phyloP scores from a whole-genome alignment of 306 rosid genomes.

The Leucaena leucocephala region DNA sequence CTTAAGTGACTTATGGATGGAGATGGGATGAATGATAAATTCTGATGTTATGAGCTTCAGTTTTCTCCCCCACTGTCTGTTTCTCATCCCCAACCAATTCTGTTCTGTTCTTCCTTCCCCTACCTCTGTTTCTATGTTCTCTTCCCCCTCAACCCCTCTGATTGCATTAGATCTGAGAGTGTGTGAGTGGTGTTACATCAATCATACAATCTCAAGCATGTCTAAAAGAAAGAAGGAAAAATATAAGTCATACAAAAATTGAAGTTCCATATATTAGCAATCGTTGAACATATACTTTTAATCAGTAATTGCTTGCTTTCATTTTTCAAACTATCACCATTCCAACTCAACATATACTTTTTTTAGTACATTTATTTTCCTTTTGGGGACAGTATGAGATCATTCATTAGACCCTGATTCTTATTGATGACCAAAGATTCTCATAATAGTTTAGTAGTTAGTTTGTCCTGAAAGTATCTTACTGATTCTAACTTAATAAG shows the following conservation, averaged over 20 bases:
- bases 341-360: not conserved
- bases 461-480: not conserved
- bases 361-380: not conserved
- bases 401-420: not conserved
- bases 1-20: too few species aligned
- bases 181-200: not conserved
- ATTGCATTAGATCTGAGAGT: too few species aligned
- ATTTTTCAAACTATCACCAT: not conserved
- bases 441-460: not conserved
- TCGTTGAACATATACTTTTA: not conserved
- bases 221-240: not conserved
- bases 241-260: not conserved
- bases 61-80: too few species aligned
- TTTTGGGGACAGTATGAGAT: not conserved
- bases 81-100: too few species aligned
- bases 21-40: too few species aligned
- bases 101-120: too few species aligned
- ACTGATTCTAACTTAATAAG: not conserved
- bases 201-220: constrained; percentile 8
- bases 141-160: too few species aligned
- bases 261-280: not conserved
- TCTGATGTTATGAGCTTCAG: too few species aligned
- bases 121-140: too few species aligned
- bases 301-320: constrained; percentile 1
- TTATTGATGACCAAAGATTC: not conserved